Base-by-base conservation (phyloP, 2,329 filamentous ascomycete genomes). In the Zelopaecilomyces penicillatus region DNA sequence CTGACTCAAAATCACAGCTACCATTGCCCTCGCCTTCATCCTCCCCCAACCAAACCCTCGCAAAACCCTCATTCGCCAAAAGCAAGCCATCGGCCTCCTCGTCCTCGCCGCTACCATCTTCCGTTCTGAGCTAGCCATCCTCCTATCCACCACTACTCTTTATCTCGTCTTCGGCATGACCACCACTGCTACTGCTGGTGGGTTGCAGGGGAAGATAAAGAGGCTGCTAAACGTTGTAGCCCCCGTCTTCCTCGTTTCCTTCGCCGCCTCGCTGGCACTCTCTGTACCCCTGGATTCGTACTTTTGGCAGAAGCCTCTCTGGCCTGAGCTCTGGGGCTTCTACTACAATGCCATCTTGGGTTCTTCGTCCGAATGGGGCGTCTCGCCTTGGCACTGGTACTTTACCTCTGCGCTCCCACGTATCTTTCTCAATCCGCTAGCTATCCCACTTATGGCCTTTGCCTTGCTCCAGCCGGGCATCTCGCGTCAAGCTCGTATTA, bases 311-410 rank as follows among this genome's bases (percentile, higher is more conserved):
- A 78, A 76, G 49, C 76, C 75, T 2, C 66, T 95, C 30, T 98
- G 93, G 93, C 90, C 93, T 1, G 93, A 98, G 64, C 79, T 94
- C 49, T 80, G 78, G 54, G 89, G 81, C 2, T 97, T 98, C 68
- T 82, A 86, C 63, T 97, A 85, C 74, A 98, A 98, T 63, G 89
- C 88, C 44, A 67, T 97, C 41, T 76, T 85, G 43, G 88, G 89
- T 26, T 83, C 87, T 47, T 86, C 90, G 1, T 83, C 85, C 4
- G 78, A 85, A 52, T 98, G 93, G 93, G 93, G 93, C 31, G 83
- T 83, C 6, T 85, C 83, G 6, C 85, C 89, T 0, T 91, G 83
- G 78, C 73, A 88, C 59, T 94, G 83, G 66, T 98, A 98, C 67
- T 88, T 95, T 60, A 70, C 75, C 27, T 88, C 83, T 27, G 82